A percentile compares a stretch with the other conserved stretches of the same genome.
Evolutionary conservation across 345 rosid genomes (phyloP).

Genomic region (Cardamine occulta): DNA sequence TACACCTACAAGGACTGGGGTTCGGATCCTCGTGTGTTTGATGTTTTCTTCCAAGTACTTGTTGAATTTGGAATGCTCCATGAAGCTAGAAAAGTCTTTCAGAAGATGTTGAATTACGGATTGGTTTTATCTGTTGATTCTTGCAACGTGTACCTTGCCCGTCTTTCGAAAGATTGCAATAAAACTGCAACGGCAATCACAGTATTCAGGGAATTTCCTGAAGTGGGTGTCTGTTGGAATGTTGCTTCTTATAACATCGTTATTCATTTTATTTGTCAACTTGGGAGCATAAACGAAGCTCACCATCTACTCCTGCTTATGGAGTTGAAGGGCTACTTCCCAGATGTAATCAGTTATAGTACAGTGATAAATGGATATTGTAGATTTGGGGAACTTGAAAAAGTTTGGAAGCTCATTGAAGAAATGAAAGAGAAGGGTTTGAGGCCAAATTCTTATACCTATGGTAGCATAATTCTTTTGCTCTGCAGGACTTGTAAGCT

Average conservation of each 20-base stretch:
- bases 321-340: constrained; percentile 67
- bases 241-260: constrained; percentile 71
- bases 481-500: constrained; percentile 61
- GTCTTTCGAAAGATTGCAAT: constrained; percentile 51
- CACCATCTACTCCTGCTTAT: constrained; percentile 69
- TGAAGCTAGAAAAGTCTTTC: constrained; percentile 75
- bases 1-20: constrained; percentile 95
- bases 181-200: constrained; percentile 44
- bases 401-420: constrained; percentile 59
- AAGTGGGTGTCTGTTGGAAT: constrained; percentile 75
- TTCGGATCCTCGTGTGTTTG: constrained; percentile 78
- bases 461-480: constrained; percentile 64
- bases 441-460: constrained; percentile 78
- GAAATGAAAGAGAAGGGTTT: constrained; percentile 68
- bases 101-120: constrained; percentile 83
- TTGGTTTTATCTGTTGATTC: constrained; percentile 80
- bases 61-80: constrained; percentile 62
- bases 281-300: constrained; percentile 69
- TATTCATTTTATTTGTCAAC: constrained; percentile 61
- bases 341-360: constrained; percentile 90
- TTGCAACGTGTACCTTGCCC: constrained; percentile 72
- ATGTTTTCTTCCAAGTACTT: constrained; percentile 81
- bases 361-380: constrained; percentile 82
- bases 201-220: constrained; percentile 61
- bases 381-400: constrained; percentile 54